Percentiles rank a stretch among this genome's conserved stretches.
These are phyloP conservation scores for Chalciporus sphaerocephalus DNA, from an alignment of 768 basidiomycete species.

Conservation along the genomic window DNA sequence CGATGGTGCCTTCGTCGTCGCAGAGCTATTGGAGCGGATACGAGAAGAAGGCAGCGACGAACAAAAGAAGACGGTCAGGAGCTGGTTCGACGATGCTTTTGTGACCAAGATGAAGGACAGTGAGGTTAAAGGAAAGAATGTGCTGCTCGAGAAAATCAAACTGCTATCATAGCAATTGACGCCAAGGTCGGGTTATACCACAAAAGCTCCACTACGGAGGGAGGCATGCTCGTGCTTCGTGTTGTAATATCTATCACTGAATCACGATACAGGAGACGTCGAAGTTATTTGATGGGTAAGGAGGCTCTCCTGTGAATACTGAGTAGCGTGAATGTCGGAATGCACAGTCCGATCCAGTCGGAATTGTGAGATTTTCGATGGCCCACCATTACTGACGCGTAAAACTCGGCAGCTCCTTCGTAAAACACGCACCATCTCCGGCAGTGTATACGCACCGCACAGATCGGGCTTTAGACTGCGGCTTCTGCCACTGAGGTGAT, in stretches of 20 bases:
- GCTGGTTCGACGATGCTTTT: conserved; percentile 55
- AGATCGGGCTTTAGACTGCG: no score
- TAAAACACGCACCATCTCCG: no score
- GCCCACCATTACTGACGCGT: no score
- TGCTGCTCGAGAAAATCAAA: conserved; percentile 59
- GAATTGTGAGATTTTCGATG: no score
- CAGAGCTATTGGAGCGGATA: conserved; percentile 64
- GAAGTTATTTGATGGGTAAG: neutral
- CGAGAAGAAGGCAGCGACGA: conserved; percentile 36
- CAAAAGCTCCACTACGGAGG: conserved; percentile 5
- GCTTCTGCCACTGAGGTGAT: no score
- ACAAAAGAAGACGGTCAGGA: conserved; percentile 44
- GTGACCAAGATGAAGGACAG: conserved; percentile 46
- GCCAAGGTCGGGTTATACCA: neutral
- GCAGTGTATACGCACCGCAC: no score
- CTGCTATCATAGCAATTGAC: conserved; percentile 24
- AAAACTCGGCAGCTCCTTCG: no score
- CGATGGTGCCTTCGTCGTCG: conserved; percentile 71
- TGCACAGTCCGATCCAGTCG: no score
- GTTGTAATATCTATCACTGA: neutral
- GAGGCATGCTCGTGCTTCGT: neutral
- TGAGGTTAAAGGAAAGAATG: conserved; percentile 63
- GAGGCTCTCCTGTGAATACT: no score
- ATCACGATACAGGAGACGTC: neutral
- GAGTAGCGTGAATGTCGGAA: no score